These are phyloP conservation scores for Zalerion maritima DNA, from an alignment of 495 filamentous ascomycete genomes.

Conservation along the genomic window DNA sequence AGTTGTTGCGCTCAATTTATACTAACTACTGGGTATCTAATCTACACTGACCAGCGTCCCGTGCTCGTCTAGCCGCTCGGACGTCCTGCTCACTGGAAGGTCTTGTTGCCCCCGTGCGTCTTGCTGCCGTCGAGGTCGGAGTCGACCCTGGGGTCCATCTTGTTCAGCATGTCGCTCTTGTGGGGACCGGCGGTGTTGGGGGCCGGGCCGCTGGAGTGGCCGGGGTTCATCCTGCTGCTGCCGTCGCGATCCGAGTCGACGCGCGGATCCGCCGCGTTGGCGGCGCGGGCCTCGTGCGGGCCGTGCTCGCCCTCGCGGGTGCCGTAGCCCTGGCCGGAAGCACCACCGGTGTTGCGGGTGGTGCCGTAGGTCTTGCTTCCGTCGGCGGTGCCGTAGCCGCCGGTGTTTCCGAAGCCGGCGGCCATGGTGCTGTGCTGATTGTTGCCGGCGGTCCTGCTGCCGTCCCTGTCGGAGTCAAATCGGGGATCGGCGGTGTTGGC, in stretches of 20 bases:
- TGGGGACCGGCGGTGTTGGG: constrained; percentile 37
- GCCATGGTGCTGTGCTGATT: constrained; percentile 10
- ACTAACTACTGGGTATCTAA: too few relatives aligned
- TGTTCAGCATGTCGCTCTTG: constrained; percentile 36
- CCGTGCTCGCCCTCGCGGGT: constrained; percentile 10
- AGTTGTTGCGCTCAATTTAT: too few relatives aligned
- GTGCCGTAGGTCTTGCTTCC: constrained; percentile 27
- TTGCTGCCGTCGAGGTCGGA: constrained; percentile 30
- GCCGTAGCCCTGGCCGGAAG: too few relatives aligned
- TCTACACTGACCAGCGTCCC: too few relatives aligned
- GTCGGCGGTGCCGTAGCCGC: constrained; percentile 11
- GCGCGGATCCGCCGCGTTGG: constrained; percentile 15
- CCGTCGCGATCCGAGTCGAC: constrained; percentile 10
- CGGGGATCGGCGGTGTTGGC: constrained; percentile 34
- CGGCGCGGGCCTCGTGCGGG: constrained; percentile 18
- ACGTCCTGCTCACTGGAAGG: too few relatives aligned
- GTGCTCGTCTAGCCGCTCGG: too few relatives aligned
- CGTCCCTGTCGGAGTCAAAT: constrained; percentile 33
- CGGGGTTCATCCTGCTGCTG: constrained; percentile 8
- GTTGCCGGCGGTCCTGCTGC: constrained; percentile 8
- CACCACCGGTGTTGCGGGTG: too few relatives aligned
- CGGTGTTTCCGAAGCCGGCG: constrained; percentile 8
- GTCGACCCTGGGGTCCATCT: constrained; percentile 39
- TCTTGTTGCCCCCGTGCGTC: constrained; percentile 29
- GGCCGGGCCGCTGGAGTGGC: too few relatives aligned